A percentile compares a stretch with the other conserved stretches of the same genome.
phyloP scores from a whole-genome alignment of 768 basidiomycete species.

The Cyclocybe cylindracea region DNA sequence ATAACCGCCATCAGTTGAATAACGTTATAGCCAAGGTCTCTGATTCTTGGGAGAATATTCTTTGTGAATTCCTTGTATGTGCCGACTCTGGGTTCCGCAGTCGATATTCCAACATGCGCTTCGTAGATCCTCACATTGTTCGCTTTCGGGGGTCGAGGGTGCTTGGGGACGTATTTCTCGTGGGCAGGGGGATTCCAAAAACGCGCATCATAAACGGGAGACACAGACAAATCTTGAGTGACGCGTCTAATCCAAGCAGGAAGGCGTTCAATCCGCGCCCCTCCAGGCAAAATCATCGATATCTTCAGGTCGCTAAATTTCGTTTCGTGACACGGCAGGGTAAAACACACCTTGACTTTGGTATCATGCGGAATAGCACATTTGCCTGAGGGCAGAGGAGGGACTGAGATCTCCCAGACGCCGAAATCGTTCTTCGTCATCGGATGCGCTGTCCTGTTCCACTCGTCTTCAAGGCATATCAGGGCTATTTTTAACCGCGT shows the following conservation, averaged over 20 bases:
- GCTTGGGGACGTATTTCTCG: conserved; percentile 79
- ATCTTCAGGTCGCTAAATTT: conserved; percentile 50
- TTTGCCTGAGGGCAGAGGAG: conserved; percentile 62
- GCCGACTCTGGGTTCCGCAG: conserved; percentile 82
- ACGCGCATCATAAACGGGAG: conserved; percentile 93
- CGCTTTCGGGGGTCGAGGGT: conserved; percentile 69
- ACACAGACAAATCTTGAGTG: conserved; percentile 88
- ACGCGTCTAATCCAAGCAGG: conserved; percentile 96
- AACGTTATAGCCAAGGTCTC: conserved; percentile 90
- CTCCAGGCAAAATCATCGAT: conserved; percentile 82
- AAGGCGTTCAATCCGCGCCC: conserved; percentile 84
- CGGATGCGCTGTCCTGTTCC: conserved; percentile 83
- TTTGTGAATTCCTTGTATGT: conserved; percentile 95
- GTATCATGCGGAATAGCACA: conserved; percentile 93
- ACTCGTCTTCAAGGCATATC: conserved; percentile 59
- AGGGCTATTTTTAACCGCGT: conserved; percentile 1
- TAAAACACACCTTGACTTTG: conserved; percentile 77
- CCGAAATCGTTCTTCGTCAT: conserved; percentile 87
- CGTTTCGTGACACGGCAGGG: background rate
- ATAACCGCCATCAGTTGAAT: conserved; percentile 99
- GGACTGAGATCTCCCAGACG: conserved; percentile 84
- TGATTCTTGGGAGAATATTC: conserved; percentile 84
- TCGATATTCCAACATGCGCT: conserved; percentile 97
- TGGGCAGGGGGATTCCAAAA: conserved; percentile 94
- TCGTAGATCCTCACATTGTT: conserved; percentile 85